These are phyloP conservation scores for Yamadazyma sp. DNA, from an alignment of 1,139 yeast genomes.

Conservation along the genomic window DNA sequence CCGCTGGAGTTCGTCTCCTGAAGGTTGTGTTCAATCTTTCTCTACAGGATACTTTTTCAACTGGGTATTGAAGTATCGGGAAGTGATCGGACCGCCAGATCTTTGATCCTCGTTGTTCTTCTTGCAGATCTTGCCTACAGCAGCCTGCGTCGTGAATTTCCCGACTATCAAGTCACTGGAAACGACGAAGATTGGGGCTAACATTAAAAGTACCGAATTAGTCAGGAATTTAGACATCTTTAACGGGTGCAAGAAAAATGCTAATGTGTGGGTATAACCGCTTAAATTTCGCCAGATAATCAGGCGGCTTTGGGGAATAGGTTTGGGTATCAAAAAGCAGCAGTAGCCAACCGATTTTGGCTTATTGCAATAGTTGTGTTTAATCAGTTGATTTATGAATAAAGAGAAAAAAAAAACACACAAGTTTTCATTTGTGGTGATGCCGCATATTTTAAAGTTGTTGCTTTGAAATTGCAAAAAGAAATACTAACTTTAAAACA, in stretches of 20 bases:
- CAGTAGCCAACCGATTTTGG: neutral
- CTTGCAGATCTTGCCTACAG: conserved; percentile 16
- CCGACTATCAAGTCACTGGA: conserved; percentile 26
- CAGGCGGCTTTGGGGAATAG: too few relatives aligned
- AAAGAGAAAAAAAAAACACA: neutral
- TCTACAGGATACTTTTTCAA: conserved; percentile 15
- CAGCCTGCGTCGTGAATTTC: conserved; percentile 21
- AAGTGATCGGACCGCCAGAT: conserved; percentile 7
- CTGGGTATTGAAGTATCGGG: conserved; percentile 16
- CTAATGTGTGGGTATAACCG: too few relatives aligned
- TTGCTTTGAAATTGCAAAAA: conserved; percentile 1
- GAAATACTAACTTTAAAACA: neutral
- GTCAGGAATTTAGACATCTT: conserved; percentile 18
- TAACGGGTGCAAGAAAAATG: too few relatives aligned
- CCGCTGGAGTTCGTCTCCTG: neutral
- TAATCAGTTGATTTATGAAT: too few relatives aligned
- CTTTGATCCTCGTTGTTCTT: conserved; percentile 5
- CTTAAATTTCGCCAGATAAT: too few relatives aligned
- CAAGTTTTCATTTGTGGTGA: neutral
- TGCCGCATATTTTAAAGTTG: neutral
- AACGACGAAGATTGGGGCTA: conserved; percentile 27
- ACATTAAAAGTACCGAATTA: conserved; percentile 22
- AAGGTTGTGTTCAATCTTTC: neutral
- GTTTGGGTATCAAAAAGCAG: neutral
- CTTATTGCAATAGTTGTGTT: neutral